Percentiles rank a stretch among this genome's conserved stretches.
Conservation (phyloP, 805 yeast genomes). For the Candida ficus region DNA sequence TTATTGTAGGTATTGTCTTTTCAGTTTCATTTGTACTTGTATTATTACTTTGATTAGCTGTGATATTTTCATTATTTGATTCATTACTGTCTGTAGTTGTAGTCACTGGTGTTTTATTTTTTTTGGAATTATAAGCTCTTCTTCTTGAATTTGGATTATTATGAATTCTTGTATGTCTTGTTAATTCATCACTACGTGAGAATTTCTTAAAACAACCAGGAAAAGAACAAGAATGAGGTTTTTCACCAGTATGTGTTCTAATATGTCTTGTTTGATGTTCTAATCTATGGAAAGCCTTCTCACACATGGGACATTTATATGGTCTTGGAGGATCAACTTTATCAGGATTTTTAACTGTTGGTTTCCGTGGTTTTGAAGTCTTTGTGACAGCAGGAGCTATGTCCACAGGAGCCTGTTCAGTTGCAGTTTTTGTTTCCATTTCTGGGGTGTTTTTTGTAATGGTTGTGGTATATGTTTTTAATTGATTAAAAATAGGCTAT, state of each 20-base stretch:
- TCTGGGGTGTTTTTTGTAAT: background rate
- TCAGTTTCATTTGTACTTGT: no score
- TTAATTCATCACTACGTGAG: constrained; percentile 67
- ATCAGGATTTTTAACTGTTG: constrained; percentile 7
- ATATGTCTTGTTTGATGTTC: constrained; percentile 80
- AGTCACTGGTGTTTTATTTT: constrained; percentile 13
- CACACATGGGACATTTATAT: constrained; percentile 69
- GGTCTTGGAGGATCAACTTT: constrained; percentile 40
- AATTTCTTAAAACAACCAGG: constrained; percentile 67
- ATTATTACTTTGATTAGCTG: background rate
- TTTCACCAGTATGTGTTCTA: constrained; percentile 78
- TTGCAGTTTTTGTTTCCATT: background rate
- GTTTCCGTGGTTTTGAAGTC: constrained; percentile 5
- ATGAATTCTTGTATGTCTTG: constrained; percentile 69
- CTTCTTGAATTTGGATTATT: constrained; percentile 67
- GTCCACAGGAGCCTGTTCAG: background rate
- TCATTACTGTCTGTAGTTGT: constrained; percentile 1
- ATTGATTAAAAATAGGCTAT: no score
- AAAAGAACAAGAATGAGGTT: constrained; percentile 70
- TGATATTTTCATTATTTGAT: background rate
- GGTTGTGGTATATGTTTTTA: no score
- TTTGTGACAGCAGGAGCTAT: background rate
- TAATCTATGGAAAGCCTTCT: constrained; percentile 66
- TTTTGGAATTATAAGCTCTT: constrained; percentile 42
- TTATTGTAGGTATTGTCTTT: no score